Base-by-base conservation (phyloP, 75 land plant species). In the Isoetes taiwanensis region DNA sequence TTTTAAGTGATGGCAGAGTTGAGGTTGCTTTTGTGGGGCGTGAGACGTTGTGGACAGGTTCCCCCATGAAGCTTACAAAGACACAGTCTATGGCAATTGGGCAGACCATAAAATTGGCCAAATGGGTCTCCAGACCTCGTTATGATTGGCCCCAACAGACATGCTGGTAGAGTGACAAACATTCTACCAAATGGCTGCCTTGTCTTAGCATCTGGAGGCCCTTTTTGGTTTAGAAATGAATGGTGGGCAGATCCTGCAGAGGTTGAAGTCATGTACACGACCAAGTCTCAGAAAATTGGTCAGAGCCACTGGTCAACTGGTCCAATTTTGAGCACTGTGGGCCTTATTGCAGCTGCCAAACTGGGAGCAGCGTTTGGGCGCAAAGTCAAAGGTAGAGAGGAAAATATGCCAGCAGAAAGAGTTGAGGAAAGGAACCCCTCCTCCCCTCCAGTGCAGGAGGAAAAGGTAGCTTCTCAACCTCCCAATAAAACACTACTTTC, bases 181-280 rank as follows among this genome's bases (percentile, higher is more conserved):
- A 52, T 93, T 52, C 69, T 72, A 25, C 90, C 98, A 41, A 93
- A 93, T 62, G 98, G 96, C 0, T 82, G 95, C 57, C 83, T 93
- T 34, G 54, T 77, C 38, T 90, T 88, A 1, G 73, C 64, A 41
- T 93, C 88, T 54, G 96, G 96, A 2, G 90, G 98, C 0, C 76
- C 73, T 21, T 21, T 82, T 16, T 42, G 59, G 59, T 64, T 81
- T 48, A 46, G 75, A 28, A 78, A 77, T 9, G 61, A 74, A 32
- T 76, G 53, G 64, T 73, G 86, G 68, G 98, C 96, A 27, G 96
- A 93, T 58, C 90, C 98, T 24, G 83, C 82, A 21, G 90, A 93
- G 61, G 81, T 82, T 10, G 90, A 84, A 41, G 52, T 74, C n/a
- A n/a, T n/a, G n/a, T n/a, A n/a, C n/a, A n/a, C n/a, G n/a, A n/a